A percentile compares a stretch with the other conserved stretches of the same genome.
Conservation (phyloP, 257 asterid genomes). For the Fraxinus quadrangulata region DNA sequence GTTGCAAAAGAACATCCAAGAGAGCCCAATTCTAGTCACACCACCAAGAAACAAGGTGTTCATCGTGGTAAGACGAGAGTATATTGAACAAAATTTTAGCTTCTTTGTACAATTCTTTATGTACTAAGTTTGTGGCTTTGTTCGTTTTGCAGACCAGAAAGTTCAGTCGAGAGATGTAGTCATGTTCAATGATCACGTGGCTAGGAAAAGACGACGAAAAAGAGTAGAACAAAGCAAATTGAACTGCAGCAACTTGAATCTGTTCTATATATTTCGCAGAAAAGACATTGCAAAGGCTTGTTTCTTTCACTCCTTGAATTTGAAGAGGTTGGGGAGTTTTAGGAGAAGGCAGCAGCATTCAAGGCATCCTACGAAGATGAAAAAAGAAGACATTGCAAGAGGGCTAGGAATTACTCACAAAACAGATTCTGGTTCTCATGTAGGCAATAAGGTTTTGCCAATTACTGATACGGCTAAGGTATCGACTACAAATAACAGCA, state of each 20-base stretch:
- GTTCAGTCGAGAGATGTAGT: slow-evolving; percentile 15
- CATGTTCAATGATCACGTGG: not conserved
- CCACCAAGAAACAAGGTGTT: slow-evolving; percentile 21
- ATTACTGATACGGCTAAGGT: slow-evolving; percentile 35
- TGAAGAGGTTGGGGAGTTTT: slow-evolving; percentile 35
- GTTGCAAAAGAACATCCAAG: slow-evolving; percentile 39
- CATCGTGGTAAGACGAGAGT: not conserved
- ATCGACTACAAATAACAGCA: slow-evolving; percentile 28
- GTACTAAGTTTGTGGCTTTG: not conserved
- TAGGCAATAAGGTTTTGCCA: slow-evolving; percentile 58
- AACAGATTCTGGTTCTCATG: slow-evolving; percentile 32
- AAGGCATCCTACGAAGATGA: slow-evolving; percentile 47
- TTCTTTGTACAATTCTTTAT: not conserved
- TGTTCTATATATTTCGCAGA: slow-evolving; percentile 27
- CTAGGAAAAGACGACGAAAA: slow-evolving; percentile 17
- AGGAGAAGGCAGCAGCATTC: slow-evolving; percentile 27
- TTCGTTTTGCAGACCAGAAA: slow-evolving; percentile 21
- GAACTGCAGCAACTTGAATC: slow-evolving; percentile 36
- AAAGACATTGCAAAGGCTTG: slow-evolving; percentile 50
- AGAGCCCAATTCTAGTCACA: slow-evolving; percentile 23
- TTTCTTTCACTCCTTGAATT: slow-evolving; percentile 45
- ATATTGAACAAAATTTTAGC: not conserved
- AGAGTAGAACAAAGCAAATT: slow-evolving; percentile 28
- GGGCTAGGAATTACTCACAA: slow-evolving; percentile 41
- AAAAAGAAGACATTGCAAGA: slow-evolving; percentile 42